A percentile compares a stretch with the other conserved stretches of the same genome.
Conservation (phyloP, 192 early-diverging fungal species). For the Backusella sp. region DNA sequence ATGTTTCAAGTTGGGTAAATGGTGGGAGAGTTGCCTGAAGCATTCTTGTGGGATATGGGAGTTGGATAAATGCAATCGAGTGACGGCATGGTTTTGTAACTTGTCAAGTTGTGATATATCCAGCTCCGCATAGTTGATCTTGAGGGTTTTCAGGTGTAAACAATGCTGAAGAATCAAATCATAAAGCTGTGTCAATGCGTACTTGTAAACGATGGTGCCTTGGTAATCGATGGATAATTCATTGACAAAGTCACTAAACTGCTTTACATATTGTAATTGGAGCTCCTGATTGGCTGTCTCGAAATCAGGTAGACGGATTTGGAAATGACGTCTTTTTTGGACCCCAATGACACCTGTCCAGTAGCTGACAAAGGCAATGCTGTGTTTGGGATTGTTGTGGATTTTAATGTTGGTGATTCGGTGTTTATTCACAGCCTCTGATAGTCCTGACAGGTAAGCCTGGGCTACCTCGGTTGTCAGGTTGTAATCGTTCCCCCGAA, state of each 20-base stretch:
- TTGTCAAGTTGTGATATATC: not conserved
- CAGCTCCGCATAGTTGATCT: not conserved
- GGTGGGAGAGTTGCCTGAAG: not conserved
- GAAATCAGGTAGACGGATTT: not conserved
- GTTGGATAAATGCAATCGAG: not conserved
- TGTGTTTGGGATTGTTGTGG: not conserved
- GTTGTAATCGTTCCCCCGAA: not conserved
- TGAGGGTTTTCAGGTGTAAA: not conserved
- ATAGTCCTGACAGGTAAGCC: not conserved
- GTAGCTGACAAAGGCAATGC: not conserved
- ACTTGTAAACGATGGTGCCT: not conserved
- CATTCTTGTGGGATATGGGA: not conserved
- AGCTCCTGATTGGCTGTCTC: not conserved
- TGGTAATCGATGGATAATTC: slow-evolving; percentile 2
- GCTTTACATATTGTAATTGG: not conserved
- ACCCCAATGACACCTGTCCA: not conserved
- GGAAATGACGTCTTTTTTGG: not conserved
- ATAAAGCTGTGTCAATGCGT: not conserved
- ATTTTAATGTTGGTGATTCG: slow-evolving; percentile 2
- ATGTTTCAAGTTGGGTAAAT: not conserved
- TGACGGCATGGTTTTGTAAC: not conserved
- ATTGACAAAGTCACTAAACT: not conserved
- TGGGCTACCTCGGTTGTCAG: not conserved
- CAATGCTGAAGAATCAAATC: not conserved
- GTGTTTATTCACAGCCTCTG: not conserved